Evolutionary conservation across 106 monocot species (phyloP).

Genomic region (Xerophyta viscosa): DNA sequence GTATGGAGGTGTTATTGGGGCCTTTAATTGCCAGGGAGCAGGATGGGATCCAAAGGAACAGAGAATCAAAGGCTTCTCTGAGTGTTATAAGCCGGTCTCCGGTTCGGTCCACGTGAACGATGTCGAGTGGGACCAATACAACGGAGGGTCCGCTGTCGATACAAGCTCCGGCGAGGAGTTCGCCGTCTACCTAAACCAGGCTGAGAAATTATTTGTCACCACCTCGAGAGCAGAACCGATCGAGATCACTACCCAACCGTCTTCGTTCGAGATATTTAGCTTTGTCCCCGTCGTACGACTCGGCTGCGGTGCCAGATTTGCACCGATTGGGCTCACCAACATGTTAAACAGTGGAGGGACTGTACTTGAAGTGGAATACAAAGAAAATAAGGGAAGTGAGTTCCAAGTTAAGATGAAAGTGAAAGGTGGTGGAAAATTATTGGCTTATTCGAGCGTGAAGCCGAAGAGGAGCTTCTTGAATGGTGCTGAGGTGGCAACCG

Average conservation of each 20-base stretch:
- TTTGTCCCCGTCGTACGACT: slow-evolving; percentile 18
- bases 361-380: slow-evolving; percentile 12
- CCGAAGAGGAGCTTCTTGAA: slow-evolving; percentile 23
- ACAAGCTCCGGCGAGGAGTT: slow-evolving; percentile 17
- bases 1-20: slow-evolving; percentile 56
- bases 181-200: slow-evolving; percentile 29
- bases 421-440: slow-evolving; percentile 36
- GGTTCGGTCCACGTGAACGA: slow-evolving; percentile 27
- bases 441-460: slow-evolving; percentile 33
- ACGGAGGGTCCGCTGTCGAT: slow-evolving; percentile 4
- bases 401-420: slow-evolving; percentile 8
- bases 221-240: slow-evolving; percentile 17
- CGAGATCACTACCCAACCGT: slow-evolving; percentile 28
- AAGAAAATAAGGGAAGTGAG: neutral
- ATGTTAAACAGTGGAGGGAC: slow-evolving; percentile 48
- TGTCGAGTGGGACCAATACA: slow-evolving; percentile 48
- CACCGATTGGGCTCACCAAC: slow-evolving; percentile 33
- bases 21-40: slow-evolving; percentile 56
- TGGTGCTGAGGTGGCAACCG: slow-evolving; percentile 18
- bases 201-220: slow-evolving; percentile 15
- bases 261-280: slow-evolving; percentile 45
- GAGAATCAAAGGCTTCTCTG: slow-evolving; percentile 31
- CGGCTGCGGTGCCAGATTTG: slow-evolving; percentile 11
- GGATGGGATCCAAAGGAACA: slow-evolving; percentile 41
- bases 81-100: slow-evolving; percentile 34